Evolutionary conservation across 2,329 filamentous ascomycete species (phyloP).

Genomic region (Xylaria sp.): DNA sequence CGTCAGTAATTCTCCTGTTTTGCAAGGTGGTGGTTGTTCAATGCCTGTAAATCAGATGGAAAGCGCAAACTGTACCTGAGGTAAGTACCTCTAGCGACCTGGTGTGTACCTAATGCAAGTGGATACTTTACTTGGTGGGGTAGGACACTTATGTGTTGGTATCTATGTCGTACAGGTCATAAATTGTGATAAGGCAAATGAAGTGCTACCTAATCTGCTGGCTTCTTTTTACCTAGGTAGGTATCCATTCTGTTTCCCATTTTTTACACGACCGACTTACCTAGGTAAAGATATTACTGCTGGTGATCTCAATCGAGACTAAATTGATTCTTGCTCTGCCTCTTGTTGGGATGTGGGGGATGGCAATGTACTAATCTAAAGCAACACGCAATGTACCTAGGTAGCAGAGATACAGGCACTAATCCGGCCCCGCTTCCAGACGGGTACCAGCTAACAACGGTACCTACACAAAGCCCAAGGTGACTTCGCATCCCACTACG

Average conservation of each 20-base stretch:
- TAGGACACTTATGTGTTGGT: no score
- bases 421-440: constrained; percentile 10
- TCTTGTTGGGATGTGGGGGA: constrained; percentile 6
- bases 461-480: constrained; percentile 21
- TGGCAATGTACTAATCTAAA: background rate
- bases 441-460: constrained; percentile 14
- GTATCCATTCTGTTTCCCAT: no score
- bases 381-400: background rate
- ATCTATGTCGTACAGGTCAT: no score
- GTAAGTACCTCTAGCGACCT: constrained; percentile 12
- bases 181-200: background rate
- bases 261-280: background rate
- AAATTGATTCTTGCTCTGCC: background rate
- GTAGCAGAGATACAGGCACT: background rate
- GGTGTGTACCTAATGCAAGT: constrained; percentile 9
- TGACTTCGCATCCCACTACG: constrained; percentile 22
- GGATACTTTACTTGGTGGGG: background rate
- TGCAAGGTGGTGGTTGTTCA: background rate
- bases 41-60: background rate
- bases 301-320: background rate
- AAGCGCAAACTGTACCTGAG: constrained; percentile 4
- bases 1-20: background rate
- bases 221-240: no score
- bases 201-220: background rate
- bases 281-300: background rate